Percentiles rank a stretch among this genome's conserved stretches.
Evolutionary conservation across 1,284 basidiomycete species (phyloP).

Genomic region (Ustilago esculenta): DNA sequence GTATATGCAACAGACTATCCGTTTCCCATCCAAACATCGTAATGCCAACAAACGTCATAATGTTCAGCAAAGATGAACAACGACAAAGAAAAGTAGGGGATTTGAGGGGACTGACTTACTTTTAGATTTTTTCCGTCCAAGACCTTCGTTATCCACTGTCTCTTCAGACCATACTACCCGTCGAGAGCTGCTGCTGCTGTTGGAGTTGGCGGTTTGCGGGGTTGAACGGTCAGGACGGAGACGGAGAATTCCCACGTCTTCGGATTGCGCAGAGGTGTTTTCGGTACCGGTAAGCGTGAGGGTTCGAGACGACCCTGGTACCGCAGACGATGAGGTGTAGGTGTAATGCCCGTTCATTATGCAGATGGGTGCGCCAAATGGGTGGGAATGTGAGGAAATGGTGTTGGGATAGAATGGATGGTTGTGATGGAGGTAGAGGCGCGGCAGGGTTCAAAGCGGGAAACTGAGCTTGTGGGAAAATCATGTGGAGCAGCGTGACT

Average conservation of each 20-base stretch:
- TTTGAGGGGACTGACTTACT: conserved; percentile 46
- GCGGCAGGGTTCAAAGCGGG: no score
- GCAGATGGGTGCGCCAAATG: no score
- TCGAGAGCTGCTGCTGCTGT: background rate
- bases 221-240: conserved; percentile 4
- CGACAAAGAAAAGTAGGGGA: background rate
- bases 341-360: no score
- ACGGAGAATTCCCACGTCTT: conserved; percentile 15
- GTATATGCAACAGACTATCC: conserved; percentile 64
- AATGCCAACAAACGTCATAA: no score
- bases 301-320: conserved; percentile 15
- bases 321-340: background rate
- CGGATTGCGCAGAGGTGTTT: background rate
- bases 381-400: background rate
- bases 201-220: background rate
- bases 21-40: no score
- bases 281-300: conserved; percentile 7
- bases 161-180: conserved; percentile 60
- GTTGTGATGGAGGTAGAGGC: background rate
- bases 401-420: no score
- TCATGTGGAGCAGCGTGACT: background rate
- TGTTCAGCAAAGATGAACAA: no score
- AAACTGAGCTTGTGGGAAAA: no score
- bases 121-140: conserved; percentile 62
- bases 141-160: conserved; percentile 61